Evolutionary conservation across 2,329 filamentous ascomycete species (phyloP).

Genomic region (Monascus ruber): DNA sequence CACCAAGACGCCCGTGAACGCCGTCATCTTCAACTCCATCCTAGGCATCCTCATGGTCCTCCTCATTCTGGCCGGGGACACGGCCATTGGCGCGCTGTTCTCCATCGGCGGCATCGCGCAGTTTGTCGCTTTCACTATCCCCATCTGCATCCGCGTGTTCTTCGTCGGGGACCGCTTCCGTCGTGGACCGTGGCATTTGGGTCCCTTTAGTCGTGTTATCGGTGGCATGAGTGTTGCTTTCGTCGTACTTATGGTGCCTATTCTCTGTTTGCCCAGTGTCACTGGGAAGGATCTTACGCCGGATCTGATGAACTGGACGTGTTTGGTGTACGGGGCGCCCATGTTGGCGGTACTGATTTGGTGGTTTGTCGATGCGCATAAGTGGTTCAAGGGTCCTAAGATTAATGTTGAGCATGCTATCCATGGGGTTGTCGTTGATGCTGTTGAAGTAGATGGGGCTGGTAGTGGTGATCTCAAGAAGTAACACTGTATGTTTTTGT

Average conservation of each 20-base stretch:
- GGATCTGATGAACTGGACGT: constrained; percentile 57
- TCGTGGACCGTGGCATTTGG: constrained; percentile 58
- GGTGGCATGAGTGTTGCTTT: constrained; percentile 48
- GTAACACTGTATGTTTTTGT: neutral
- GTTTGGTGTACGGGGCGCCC: constrained; percentile 52
- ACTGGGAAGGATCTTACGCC: constrained; percentile 43
- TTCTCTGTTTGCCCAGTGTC: constrained; percentile 52
- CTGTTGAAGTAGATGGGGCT: neutral
- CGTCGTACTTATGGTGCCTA: constrained; percentile 55
- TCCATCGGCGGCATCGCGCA: constrained; percentile 58
- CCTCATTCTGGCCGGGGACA: constrained; percentile 52
- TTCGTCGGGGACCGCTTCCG: constrained; percentile 52
- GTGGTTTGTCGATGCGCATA: constrained; percentile 52
- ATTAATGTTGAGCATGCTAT: constrained; percentile 50
- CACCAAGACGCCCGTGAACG: constrained; percentile 58
- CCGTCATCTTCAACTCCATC: constrained; percentile 54
- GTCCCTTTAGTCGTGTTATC: constrained; percentile 46
- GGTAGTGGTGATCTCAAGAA: neutral
- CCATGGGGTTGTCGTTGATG: constrained; percentile 14
- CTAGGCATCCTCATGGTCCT: constrained; percentile 51
- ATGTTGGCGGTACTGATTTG: constrained; percentile 50
- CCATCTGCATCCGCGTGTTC: constrained; percentile 34
- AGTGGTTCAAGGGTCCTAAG: constrained; percentile 61
- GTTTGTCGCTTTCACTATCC: constrained; percentile 43
- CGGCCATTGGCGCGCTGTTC: constrained; percentile 58